phyloP scores from a whole-genome alignment of 75 land plant genomes.

The Sequoiadendron giganteum region DNA sequence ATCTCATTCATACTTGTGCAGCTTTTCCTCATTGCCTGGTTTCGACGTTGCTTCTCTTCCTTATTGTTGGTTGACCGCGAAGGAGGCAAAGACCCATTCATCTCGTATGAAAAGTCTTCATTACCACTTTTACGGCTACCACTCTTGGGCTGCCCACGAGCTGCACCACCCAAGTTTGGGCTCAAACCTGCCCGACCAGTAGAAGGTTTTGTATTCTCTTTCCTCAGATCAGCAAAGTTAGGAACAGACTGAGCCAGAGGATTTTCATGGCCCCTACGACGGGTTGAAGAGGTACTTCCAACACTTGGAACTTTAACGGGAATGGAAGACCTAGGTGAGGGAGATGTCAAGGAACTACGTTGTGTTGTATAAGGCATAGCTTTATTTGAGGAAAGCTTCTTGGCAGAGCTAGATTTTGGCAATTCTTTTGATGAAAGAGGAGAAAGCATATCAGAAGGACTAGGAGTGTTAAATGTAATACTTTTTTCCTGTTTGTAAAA shows the following conservation, averaged over 20 bases:
- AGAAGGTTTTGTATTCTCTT: conserved; percentile 80
- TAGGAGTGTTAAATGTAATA: conserved; percentile 7
- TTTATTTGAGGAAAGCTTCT: neutral
- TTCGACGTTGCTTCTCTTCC: conserved; percentile 48
- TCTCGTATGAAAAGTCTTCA: conserved; percentile 28
- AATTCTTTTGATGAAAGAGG: neutral
- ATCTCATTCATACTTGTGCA: conserved; percentile 42
- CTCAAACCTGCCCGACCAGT: conserved; percentile 28
- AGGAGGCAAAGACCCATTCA: conserved; percentile 22
- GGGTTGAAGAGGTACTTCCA: neutral
- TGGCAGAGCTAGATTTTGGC: neutral
- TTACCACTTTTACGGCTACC: conserved; percentile 31
- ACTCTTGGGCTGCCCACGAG: neutral
- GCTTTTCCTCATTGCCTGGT: conserved; percentile 57
- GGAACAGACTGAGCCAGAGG: conserved; percentile 69
- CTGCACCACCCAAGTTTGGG: neutral
- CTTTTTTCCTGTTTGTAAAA: conserved; percentile 16
- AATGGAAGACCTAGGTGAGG: neutral
- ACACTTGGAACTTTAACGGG: conserved; percentile 22
- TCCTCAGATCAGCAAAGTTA: conserved; percentile 74
- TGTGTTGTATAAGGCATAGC: neutral
- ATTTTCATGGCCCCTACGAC: conserved; percentile 10
- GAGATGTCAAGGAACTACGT: neutral
- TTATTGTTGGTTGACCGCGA: neutral
- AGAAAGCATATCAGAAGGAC: conserved; percentile 2